A percentile compares a stretch with the other conserved stretches of the same genome.
These are phyloP conservation scores for Ceratocystis alfenasii DNA, from an alignment of 2,329 filamentous ascomycete genomes.

Conservation along the genomic window DNA sequence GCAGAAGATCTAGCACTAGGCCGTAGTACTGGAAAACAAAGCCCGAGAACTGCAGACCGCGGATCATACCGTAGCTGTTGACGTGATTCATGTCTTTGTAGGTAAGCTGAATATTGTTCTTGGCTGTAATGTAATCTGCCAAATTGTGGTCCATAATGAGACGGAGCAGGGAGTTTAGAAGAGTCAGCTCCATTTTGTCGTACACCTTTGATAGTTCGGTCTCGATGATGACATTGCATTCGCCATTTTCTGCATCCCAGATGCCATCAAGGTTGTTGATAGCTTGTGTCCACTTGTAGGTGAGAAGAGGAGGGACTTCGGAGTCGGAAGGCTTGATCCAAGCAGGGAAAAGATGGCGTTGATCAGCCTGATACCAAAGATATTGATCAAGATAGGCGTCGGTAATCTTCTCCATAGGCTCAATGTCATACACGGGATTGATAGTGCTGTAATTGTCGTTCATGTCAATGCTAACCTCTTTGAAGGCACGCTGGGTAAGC, in stretches of 20 bases:
- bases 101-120: slow-evolving; percentile 97
- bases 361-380: slow-evolving; percentile 97
- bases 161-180: slow-evolving; percentile 82
- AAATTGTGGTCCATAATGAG: slow-evolving; percentile 99
- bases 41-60: slow-evolving; percentile 91
- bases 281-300: slow-evolving; percentile 98
- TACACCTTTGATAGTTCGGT: slow-evolving; percentile 98
- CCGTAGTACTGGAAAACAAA: slow-evolving; percentile 99
- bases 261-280: slow-evolving; percentile 97
- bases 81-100: slow-evolving; percentile 99
- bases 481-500: slow-evolving; percentile 93
- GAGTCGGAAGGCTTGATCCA: slow-evolving; percentile 99
- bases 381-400: slow-evolving; percentile 98
- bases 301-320: slow-evolving; percentile 84
- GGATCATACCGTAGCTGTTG: slow-evolving; percentile 97
- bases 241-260: slow-evolving; percentile 85
- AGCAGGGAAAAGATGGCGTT: slow-evolving; percentile 88
- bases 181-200: slow-evolving; percentile 94
- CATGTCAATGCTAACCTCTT: slow-evolving; percentile 99
- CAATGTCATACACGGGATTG: slow-evolving; percentile 97
- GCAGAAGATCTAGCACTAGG: slow-evolving; percentile 79
- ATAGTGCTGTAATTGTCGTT: slow-evolving; percentile 99
- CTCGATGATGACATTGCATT: slow-evolving; percentile 98
- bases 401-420: slow-evolving; percentile 98
- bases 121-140: slow-evolving; percentile 96